Base-by-base conservation (phyloP, 2,329 filamentous ascomycete species). In the Rhinocladiella mackenziei region DNA sequence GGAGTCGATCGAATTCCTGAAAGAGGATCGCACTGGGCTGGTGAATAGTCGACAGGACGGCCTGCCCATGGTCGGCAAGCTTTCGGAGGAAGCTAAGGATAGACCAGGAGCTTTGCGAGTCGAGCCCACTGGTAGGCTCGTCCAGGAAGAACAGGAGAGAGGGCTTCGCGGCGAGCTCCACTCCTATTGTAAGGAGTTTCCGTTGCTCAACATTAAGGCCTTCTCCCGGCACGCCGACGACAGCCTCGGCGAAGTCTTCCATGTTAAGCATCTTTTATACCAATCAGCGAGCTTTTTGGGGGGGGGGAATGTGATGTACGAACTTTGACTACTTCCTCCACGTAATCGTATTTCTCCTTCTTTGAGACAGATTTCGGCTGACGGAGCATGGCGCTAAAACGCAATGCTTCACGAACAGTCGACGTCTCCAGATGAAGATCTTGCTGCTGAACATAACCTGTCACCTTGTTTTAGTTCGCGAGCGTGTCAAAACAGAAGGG, bases 221-320 rank as follows among this genome's bases (percentile, higher is more conserved):
- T 69, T 92, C 86, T 33, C 89, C 89, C 1, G 86, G 86, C 23
- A 89, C 81, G 70, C 89, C 89, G 41, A 96, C 86, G 28, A 95
- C 76, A 9, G 89, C 89, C 59, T 94, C 88, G 5, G 87, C 86
- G 56, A 91, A 94, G 38, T 88, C 81, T 49, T 88, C 75, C 89
- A 96, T 94, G 25, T 89, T 85, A 18, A 95, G 69, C 41, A 95
- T 78, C n/a, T n/a, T n/a, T n/a, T n/a, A n/a, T n/a, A n/a, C n/a
- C n/a, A n/a, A n/a, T n/a, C n/a, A n/a, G n/a, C n/a, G n/a, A n/a
- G n/a, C n/a, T n/a, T n/a, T n/a, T n/a, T n/a, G n/a, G n/a, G n/a
- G n/a, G n/a, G n/a, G n/a, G n/a, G n/a, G n/a, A n/a, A n/a, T n/a
- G n/a, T n/a, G n/a, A n/a, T n/a, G n/a, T n/a, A n/a, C n/a, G n/a